Conservation (phyloP, 2,329 filamentous ascomycete species). For the Aspergillus unguis region DNA sequence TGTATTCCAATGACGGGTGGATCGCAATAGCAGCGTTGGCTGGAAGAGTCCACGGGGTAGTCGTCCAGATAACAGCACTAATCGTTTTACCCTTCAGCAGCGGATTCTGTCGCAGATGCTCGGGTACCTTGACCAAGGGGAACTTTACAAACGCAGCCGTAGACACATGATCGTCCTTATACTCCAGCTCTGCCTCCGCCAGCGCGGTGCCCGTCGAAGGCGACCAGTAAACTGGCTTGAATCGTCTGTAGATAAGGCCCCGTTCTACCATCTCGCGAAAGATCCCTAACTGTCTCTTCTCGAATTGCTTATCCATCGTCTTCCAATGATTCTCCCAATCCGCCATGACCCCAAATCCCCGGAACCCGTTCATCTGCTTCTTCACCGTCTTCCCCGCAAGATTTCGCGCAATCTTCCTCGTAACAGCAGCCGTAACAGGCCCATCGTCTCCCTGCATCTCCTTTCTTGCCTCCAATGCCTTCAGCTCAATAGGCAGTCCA, state of each 20-base stretch:
- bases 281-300: slow-evolving; percentile 57
- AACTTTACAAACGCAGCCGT: slow-evolving; percentile 70
- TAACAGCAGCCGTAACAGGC: slow-evolving; percentile 43
- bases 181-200: slow-evolving; percentile 64
- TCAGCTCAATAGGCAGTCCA: slow-evolving; percentile 93
- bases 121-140: slow-evolving; percentile 55
- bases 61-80: slow-evolving; percentile 94
- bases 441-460: slow-evolving; percentile 27
- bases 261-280: slow-evolving; percentile 62
- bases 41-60: slow-evolving; percentile 94
- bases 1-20: slow-evolving; percentile 70
- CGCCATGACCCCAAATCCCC: slow-evolving; percentile 61
- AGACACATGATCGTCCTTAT: slow-evolving; percentile 59
- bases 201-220: slow-evolving; percentile 63
- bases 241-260: slow-evolving; percentile 59
- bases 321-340: slow-evolving; percentile 62
- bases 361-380: slow-evolving; percentile 58
- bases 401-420: slow-evolving; percentile 54
- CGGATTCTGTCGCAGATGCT: slow-evolving; percentile 41
- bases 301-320: slow-evolving; percentile 61
- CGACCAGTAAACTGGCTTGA: slow-evolving; percentile 65
- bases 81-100: slow-evolving; percentile 51
- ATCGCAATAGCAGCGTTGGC: slow-evolving; percentile 89
- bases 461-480: slow-evolving; percentile 68
- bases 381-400: slow-evolving; percentile 56